Evolutionary conservation across 306 rosid species (phyloP).

Genomic region (Casuarina cunninghamiana): DNA sequence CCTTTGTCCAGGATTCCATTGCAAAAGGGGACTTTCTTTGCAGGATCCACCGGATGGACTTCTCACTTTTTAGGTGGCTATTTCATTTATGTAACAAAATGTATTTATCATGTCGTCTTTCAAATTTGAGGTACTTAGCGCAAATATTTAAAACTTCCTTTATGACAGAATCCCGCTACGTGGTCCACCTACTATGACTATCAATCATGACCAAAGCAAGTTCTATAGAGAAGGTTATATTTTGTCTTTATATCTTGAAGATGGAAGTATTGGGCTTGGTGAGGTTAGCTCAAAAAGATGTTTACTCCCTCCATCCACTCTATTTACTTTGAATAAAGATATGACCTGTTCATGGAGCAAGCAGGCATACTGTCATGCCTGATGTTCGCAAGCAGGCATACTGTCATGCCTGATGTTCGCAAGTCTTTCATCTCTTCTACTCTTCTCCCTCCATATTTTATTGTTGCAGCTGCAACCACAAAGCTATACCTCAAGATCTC

Average conservation of each 20-base stretch:
- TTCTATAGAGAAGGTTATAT: constrained; percentile 82
- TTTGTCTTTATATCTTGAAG: constrained; percentile 76
- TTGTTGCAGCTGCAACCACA: neutral
- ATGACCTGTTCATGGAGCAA: neutral
- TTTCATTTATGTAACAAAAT: constrained; percentile 14
- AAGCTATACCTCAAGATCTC: neutral
- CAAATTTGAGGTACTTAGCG: constrained; percentile 9
- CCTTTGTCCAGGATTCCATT: constrained; percentile 34
- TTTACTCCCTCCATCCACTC: neutral
- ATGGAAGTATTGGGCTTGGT: constrained; percentile 83
- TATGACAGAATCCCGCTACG: constrained; percentile 64
- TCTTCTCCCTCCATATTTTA: neutral
- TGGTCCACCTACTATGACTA: constrained; percentile 64
- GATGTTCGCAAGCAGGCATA: neutral
- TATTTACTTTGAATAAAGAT: neutral
- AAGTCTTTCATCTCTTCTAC: neutral
- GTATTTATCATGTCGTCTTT: neutral
- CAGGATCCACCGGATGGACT: constrained; percentile 59
- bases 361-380: neutral
- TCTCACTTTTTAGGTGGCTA: constrained; percentile 66
- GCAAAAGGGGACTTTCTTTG: constrained; percentile 34
- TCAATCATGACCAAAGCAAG: constrained; percentile 33
- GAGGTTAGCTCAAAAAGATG: constrained; percentile 64
- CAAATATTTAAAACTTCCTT: constrained; percentile 14
- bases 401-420: neutral